These are phyloP conservation scores for Aspergillus tanneri DNA, from an alignment of 2,329 filamentous ascomycete species.

Conservation along the genomic window DNA sequence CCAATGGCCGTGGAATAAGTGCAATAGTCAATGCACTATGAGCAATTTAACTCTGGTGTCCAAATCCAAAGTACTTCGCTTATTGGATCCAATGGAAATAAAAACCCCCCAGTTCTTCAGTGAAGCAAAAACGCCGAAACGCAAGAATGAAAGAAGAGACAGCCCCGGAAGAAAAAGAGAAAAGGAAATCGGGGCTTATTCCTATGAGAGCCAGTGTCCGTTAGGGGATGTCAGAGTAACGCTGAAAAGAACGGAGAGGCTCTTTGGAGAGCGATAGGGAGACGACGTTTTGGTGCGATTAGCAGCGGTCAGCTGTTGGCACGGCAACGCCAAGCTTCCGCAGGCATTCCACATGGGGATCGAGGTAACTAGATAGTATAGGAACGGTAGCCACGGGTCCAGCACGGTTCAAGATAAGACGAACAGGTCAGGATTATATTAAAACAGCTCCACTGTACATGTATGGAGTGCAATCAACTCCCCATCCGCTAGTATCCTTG, in stretches of 20 bases:
- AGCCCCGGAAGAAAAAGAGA: conserved; percentile 9
- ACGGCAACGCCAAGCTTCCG: conserved; percentile 20
- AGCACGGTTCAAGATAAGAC: too few species aligned
- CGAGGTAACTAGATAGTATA: too few species aligned
- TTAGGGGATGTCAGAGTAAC: neutral
- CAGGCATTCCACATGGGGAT: conserved; percentile 1
- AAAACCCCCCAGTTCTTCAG: neutral
- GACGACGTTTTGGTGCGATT: conserved; percentile 15
- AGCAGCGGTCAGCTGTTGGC: conserved; percentile 22
- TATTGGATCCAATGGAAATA: neutral
- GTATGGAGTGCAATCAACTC: too few species aligned
- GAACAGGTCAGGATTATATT: too few species aligned
- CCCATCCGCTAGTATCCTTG: too few species aligned
- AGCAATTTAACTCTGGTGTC: too few species aligned
- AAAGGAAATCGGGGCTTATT: neutral
- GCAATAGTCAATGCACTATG: too few species aligned
- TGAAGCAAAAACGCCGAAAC: neutral
- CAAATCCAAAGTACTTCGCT: neutral
- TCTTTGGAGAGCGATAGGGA: neutral
- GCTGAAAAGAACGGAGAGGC: neutral
- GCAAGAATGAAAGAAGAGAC: neutral
- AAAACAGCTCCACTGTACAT: too few species aligned
- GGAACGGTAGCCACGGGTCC: too few species aligned
- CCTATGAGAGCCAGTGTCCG: too few species aligned
- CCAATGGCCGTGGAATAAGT: too few species aligned